phyloP scores from a whole-genome alignment of 2,329 filamentous ascomycete genomes.

The Cryphonectria parasitica region DNA sequence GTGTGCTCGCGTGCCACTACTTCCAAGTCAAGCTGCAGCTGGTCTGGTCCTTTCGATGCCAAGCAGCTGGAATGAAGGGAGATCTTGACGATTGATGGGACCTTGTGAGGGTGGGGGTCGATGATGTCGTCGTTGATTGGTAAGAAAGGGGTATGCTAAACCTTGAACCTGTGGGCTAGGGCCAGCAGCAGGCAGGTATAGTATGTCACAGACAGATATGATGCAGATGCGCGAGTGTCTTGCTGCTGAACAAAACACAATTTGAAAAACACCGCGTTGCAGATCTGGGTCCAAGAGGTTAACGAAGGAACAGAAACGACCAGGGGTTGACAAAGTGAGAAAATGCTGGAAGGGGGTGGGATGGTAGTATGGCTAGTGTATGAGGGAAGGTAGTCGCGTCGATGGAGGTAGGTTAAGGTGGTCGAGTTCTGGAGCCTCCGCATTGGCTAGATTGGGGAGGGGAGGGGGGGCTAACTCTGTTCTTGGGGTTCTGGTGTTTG shows the following conservation, averaged over 20 bases:
- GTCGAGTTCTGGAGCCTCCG: neutral
- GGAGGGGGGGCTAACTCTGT: neutral
- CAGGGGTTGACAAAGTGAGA: neutral
- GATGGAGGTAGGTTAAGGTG: neutral
- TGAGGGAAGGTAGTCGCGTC: neutral
- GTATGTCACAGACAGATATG: neutral
- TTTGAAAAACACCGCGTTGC: neutral
- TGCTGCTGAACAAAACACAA: neutral
- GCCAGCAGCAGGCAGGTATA: neutral
- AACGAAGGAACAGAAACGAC: neutral
- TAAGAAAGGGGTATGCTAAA: neutral
- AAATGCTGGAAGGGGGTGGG: neutral
- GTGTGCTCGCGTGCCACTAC: neutral
- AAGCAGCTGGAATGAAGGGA: constrained; percentile 4
- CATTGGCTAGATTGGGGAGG: neutral
- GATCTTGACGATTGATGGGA: neutral
- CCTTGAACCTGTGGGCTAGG: neutral
- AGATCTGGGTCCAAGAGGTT: neutral
- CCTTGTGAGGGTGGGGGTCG: neutral
- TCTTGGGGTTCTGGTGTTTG: neutral
- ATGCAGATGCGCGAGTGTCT: neutral
- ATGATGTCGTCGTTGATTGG: neutral
- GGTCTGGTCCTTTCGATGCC: neutral
- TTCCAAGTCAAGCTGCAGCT: neutral
- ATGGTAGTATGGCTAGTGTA: neutral